Conservation (phyloP, 768 basidiomycete species). For the Leccinum incarnatum region DNA sequence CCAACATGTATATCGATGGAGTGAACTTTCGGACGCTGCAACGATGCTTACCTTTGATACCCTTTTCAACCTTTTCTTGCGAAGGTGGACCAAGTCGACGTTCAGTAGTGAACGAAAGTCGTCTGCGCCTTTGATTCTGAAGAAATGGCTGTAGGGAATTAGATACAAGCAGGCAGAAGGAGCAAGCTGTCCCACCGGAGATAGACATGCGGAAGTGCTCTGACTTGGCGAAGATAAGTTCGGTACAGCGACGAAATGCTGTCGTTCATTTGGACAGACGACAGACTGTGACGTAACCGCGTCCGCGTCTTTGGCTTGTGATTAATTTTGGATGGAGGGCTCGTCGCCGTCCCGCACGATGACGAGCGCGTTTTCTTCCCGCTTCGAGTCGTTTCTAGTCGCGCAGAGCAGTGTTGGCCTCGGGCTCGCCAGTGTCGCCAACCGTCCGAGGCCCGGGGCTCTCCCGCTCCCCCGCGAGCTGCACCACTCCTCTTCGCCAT, state of each 20-base stretch:
- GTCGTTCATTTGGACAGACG: background rate
- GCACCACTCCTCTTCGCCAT: slow-evolving; percentile 6
- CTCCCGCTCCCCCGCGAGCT: slow-evolving; percentile 17
- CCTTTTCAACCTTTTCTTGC: slow-evolving; percentile 44
- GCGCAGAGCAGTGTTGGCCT: slow-evolving; percentile 1
- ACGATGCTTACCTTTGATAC: slow-evolving; percentile 45
- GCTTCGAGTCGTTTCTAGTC: slow-evolving; percentile 1
- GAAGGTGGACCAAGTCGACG: slow-evolving; percentile 32
- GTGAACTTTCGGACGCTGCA: background rate
- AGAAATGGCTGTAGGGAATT: slow-evolving; percentile 52
- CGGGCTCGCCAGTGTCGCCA: background rate
- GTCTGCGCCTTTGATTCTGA: slow-evolving; percentile 54
- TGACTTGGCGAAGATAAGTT: slow-evolving; percentile 40
- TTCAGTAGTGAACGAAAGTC: slow-evolving; percentile 51
- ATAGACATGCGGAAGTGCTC: slow-evolving; percentile 43
- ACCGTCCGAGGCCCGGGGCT: slow-evolving; percentile 3
- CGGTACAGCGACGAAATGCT: slow-evolving; percentile 36
- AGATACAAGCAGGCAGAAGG: background rate
- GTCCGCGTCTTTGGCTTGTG: background rate
- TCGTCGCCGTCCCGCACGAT: slow-evolving; percentile 14
- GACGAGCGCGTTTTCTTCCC: slow-evolving; percentile 1
- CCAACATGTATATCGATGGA: background rate
- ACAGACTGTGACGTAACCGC: slow-evolving; percentile 14
- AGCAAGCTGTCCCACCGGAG: slow-evolving; percentile 38
- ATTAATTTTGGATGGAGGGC: slow-evolving; percentile 11